Evolutionary conservation across 768 basidiomycete species (phyloP).

Genomic region (Suillus bovinus): DNA sequence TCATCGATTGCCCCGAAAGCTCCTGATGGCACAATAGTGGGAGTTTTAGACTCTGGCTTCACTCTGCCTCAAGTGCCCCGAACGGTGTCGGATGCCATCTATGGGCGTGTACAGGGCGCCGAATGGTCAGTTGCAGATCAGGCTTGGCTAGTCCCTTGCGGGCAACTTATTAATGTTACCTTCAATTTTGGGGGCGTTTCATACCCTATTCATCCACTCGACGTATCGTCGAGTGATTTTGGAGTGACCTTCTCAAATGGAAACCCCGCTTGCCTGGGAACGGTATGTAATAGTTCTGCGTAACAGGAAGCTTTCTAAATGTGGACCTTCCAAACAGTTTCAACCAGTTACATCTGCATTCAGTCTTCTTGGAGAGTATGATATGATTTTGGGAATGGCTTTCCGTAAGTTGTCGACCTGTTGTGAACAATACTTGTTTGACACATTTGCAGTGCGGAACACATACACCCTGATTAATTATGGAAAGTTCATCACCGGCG

Average conservation of each 20-base stretch:
- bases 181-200: conserved; percentile 68
- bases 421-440: neutral
- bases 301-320: conserved; percentile 11
- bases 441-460: conserved; percentile 60
- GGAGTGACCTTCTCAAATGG: conserved; percentile 44
- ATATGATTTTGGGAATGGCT: conserved; percentile 82
- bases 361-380: conserved; percentile 74
- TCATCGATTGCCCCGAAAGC: conserved; percentile 71
- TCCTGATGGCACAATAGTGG: conserved; percentile 63
- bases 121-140: conserved; percentile 54
- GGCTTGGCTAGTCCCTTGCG: conserved; percentile 76
- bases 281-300: conserved; percentile 44
- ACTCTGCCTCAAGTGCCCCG: conserved; percentile 73
- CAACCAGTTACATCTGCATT: conserved; percentile 84
- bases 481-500: conserved; percentile 62
- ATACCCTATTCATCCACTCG: conserved; percentile 77
- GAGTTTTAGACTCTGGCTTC: conserved; percentile 75
- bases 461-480: conserved; percentile 71
- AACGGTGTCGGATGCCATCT: conserved; percentile 76
- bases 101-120: conserved; percentile 75
- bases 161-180: conserved; percentile 67
- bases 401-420: conserved; percentile 52
- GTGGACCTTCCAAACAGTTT: conserved; percentile 45
- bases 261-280: conserved; percentile 61
- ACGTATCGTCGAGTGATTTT: conserved; percentile 62